Percentiles rank a stretch among this genome's conserved stretches.
Conservation (phyloP, 768 basidiomycete genomes). For the Gloeophyllum trabeum region DNA sequence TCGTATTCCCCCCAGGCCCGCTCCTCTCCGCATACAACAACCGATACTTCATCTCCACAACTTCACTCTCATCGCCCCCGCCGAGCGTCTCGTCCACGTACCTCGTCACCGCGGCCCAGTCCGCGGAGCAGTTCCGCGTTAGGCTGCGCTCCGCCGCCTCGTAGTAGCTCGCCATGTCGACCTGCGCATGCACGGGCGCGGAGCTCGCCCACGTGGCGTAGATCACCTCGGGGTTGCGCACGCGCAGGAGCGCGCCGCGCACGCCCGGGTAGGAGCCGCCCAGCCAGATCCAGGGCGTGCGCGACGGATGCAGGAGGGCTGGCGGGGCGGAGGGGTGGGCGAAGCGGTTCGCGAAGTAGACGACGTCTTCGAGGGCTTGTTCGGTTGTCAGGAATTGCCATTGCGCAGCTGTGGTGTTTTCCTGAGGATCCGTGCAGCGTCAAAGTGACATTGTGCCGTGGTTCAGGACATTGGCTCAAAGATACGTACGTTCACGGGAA, state of each 20-base stretch:
- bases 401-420: constrained; percentile 32
- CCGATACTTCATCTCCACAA: constrained; percentile 28
- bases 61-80: constrained; percentile 17
- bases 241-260: constrained; percentile 30
- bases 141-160: constrained; percentile 36
- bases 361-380: constrained; percentile 37
- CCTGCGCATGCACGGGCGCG: constrained; percentile 36
- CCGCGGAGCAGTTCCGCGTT: constrained; percentile 38
- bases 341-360: constrained; percentile 36
- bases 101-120: constrained; percentile 37
- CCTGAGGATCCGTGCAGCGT: no score
- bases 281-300: constrained; percentile 34
- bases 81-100: constrained; percentile 26
- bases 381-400: constrained; percentile 38
- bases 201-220: constrained; percentile 39
- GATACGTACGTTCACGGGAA: constrained; percentile 29
- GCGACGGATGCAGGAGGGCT: constrained; percentile 26
- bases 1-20: constrained; percentile 29
- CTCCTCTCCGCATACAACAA: constrained; percentile 29
- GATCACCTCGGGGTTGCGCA: constrained; percentile 33
- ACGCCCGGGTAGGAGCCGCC: constrained; percentile 41
- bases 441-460: no score
- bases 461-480: not conserved
- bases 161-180: constrained; percentile 40
- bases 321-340: constrained; percentile 4